Conservation (phyloP, 768 basidiomycete species). For the Podaxis mareebaensis region DNA sequence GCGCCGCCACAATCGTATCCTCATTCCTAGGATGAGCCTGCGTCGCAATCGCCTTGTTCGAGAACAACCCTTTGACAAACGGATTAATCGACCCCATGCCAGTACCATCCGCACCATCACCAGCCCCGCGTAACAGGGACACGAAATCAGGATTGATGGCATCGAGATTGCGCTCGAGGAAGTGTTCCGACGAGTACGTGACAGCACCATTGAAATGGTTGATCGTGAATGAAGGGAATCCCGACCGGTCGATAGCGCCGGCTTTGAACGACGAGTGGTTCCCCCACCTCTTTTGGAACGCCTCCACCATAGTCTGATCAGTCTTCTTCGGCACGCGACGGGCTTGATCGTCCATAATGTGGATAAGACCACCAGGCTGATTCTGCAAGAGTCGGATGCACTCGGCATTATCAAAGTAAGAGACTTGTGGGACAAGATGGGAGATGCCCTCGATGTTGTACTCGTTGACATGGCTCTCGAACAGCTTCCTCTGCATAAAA, state of each 20-base stretch:
- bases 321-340: constrained; percentile 86
- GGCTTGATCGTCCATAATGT: constrained; percentile 98
- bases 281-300: constrained; percentile 91
- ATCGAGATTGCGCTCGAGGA: constrained; percentile 87
- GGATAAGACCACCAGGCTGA: constrained; percentile 86
- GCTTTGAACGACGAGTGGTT: constrained; percentile 92
- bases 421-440: constrained; percentile 63
- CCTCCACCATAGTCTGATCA: constrained; percentile 92
- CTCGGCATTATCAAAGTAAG: constrained; percentile 91
- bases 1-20: constrained; percentile 93
- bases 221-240: constrained; percentile 86
- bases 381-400: constrained; percentile 86
- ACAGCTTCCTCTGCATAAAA: constrained; percentile 78
- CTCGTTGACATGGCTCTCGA: constrained; percentile 81
- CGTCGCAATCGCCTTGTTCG: constrained; percentile 85
- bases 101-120: constrained; percentile 35
- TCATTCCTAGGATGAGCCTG: constrained; percentile 91
- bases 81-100: constrained; percentile 87
- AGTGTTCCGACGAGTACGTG: constrained; percentile 87
- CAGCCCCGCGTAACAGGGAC: constrained; percentile 74
- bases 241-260: constrained; percentile 71
- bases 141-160: constrained; percentile 93
- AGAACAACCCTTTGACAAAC: constrained; percentile 90
- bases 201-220: constrained; percentile 92
- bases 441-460: constrained; percentile 83